Evolutionary conservation across 73 alveolate species (phyloP), one percentile per base, ranked within the genome.

Genomic region (Paramecium tetraurelia): DNA sequence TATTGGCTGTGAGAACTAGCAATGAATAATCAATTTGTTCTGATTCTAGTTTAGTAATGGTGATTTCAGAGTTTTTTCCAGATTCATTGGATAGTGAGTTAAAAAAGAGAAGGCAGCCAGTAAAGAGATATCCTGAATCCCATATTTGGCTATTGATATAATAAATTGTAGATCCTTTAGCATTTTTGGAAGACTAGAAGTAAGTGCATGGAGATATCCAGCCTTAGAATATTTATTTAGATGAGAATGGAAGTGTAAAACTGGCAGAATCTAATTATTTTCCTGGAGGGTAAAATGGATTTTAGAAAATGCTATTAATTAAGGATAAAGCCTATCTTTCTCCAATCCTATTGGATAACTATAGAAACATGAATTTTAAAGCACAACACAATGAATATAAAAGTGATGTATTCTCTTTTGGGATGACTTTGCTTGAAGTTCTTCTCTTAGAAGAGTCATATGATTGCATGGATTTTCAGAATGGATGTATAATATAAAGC

Each of bases 341-440:
- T 12, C 90, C 90, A 43, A 80, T 46, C 7, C 7, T 80, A 24
- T 46, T 80, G 3, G 9, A 41, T 22, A 63, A 59, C 14, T 80
- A 80, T 80, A 21, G 48, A 20, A 43, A 80, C 10, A 46, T 31
- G 75, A 80, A 80, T 22, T 44, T 80, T 41, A 43, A 46, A 24
- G 75, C 90, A 21, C 8, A 24, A 10, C 90, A 80, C 24, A 80
- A 80, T 80, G 24, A 80, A 44, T 80, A 44, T 41, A 80, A 80
- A 9, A 80, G 90, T 80, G 90, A 80, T 80, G 90, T 80, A 44
- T 80, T 38, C 12, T 40, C 90, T 0, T 80, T 80, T 20, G 90
- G 90, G 14, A 10, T 80, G 33, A 44, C 90, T 2, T 44, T 80
- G 10, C 7, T 80, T 10, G 63, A 43, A 31, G 90, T 48, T 11